These are phyloP conservation scores for Pichia inconspicua DNA, from an alignment of 1,139 yeast species.

Conservation along the genomic window DNA sequence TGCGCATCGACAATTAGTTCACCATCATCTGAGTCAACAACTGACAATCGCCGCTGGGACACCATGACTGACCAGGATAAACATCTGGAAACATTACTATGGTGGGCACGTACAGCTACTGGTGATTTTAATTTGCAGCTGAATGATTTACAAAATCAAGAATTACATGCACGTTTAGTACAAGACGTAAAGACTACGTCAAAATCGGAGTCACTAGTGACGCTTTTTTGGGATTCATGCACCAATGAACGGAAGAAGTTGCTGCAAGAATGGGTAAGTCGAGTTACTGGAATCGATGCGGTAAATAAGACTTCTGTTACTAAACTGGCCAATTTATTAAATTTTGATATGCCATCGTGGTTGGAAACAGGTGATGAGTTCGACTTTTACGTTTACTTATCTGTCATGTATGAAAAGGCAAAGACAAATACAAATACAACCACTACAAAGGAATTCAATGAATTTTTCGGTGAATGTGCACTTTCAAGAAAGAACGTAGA, in stretches of 20 bases:
- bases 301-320: not conserved
- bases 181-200: not conserved
- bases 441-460: slow-evolving; percentile 5
- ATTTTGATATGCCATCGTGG: not conserved
- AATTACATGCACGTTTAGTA: not conserved
- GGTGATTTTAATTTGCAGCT: not conserved
- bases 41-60: not conserved
- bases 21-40: not conserved
- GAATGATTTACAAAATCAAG: not conserved
- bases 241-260: not conserved
- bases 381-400: not conserved
- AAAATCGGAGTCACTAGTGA: not conserved
- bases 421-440: not conserved
- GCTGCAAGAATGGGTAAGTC: not conserved
- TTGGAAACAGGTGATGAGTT: not conserved
- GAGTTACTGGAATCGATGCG: not conserved
- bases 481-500: slow-evolving; percentile 5
- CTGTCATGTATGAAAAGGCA: not conserved
- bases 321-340: not conserved
- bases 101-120: not conserved
- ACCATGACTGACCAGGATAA: not conserved
- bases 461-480: slow-evolving; percentile 14
- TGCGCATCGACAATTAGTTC: too few relatives aligned
- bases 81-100: not conserved
- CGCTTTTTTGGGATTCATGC: not conserved